Evolutionary conservation across 2,329 filamentous ascomycete genomes (phyloP).

Genomic region (Tolypocladium ovalisporum): DNA sequence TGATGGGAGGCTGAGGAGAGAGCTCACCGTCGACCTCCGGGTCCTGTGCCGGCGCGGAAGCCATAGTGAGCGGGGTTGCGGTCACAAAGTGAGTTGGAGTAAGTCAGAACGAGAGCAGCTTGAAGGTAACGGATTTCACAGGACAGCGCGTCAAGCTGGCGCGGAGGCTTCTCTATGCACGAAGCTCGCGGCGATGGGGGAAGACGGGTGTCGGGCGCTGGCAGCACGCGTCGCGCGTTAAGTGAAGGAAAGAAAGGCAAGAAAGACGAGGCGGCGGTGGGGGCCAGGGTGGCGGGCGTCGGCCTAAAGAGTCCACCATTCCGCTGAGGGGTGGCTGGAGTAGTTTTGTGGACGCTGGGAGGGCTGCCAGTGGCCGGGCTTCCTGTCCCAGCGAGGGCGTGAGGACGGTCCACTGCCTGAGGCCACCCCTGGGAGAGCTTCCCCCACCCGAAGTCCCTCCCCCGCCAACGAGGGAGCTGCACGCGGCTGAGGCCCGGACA

Average conservation of each 20-base stretch:
- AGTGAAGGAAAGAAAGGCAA: conserved; percentile 12
- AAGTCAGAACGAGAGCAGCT: neutral
- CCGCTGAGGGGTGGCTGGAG: neutral
- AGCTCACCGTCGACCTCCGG: conserved; percentile 25
- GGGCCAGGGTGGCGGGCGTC: neutral
- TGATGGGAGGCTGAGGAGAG: neutral
- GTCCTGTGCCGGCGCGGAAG: conserved; percentile 22
- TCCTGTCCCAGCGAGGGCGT: no score
- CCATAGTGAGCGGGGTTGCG: conserved; percentile 14
- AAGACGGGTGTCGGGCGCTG: neutral
- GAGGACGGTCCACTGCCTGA: neutral
- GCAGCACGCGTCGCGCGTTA: conserved; percentile 27
- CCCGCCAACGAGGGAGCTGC: conserved; percentile 1
- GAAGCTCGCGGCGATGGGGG: conserved; percentile 17
- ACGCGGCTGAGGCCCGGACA: neutral
- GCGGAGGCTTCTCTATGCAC: neutral
- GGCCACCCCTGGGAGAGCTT: neutral
- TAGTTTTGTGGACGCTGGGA: neutral
- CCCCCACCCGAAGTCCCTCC: neutral
- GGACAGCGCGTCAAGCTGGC: neutral
- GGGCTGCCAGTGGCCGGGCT: neutral
- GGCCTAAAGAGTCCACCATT: neutral
- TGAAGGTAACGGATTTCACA: no score
- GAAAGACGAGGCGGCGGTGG: neutral
- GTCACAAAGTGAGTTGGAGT: neutral